Conservation (phyloP, 2,329 filamentous ascomycete genomes). For the Pseudogymnoascus sp. region DNA sequence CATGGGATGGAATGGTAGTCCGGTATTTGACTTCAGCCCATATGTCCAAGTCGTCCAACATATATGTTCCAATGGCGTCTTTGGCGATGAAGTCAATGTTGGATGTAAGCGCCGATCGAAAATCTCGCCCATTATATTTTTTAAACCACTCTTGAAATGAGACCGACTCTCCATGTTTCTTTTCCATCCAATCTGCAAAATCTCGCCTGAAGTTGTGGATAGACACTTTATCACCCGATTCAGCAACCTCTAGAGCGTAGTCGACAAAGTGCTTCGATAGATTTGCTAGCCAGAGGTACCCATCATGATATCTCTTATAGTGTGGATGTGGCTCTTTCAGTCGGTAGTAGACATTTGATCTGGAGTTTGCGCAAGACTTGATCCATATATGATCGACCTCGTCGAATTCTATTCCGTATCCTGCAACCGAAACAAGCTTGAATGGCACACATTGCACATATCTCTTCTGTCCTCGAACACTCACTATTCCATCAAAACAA, state of each 20-base stretch:
- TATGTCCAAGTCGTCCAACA: constrained; percentile 25
- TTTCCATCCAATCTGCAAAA: constrained; percentile 50
- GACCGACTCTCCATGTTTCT: constrained; percentile 33
- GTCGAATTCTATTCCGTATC: constrained; percentile 46
- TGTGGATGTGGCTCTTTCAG: constrained; percentile 46
- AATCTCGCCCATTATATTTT: constrained; percentile 46
- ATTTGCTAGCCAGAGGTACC: constrained; percentile 63
- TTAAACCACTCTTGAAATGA: constrained; percentile 47
- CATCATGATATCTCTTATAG: constrained; percentile 52
- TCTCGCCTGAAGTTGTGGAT: constrained; percentile 47
- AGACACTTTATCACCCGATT: constrained; percentile 30
- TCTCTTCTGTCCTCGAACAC: constrained; percentile 28
- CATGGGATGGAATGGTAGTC: constrained; percentile 23
- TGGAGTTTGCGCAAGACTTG: constrained; percentile 40
- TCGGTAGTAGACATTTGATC: constrained; percentile 52
- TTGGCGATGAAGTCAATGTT: constrained; percentile 57
- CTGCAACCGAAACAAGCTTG: constrained; percentile 51
- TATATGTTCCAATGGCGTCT: constrained; percentile 47
- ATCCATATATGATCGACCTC: constrained; percentile 56
- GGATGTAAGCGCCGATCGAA: constrained; percentile 49
- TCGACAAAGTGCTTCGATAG: constrained; percentile 66
- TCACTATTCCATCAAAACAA: constrained; percentile 54
- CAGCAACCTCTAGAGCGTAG: constrained; percentile 31
- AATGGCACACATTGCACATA: constrained; percentile 53
- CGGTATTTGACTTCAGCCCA: constrained; percentile 29